Percentiles rank a stretch among this genome's conserved stretches.
These are phyloP conservation scores for Echites panduratus DNA, from an alignment of 257 asterid species.

Conservation along the genomic window DNA sequence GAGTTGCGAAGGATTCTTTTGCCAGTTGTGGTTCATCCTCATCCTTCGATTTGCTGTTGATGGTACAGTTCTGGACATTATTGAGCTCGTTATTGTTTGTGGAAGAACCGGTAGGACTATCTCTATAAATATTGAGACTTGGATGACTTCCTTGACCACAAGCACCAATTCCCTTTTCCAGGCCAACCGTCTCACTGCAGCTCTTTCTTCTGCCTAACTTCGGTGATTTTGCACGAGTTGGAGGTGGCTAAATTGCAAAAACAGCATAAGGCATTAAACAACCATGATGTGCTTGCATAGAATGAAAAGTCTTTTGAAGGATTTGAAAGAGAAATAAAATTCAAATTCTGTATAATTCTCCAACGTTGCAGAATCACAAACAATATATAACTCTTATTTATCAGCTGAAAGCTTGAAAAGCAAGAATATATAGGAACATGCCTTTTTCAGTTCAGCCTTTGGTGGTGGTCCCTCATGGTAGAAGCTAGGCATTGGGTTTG, in stretches of 20 bases:
- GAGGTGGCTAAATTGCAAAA: conserved; percentile 46
- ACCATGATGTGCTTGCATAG: neutral
- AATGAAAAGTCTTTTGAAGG: neutral
- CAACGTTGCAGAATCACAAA: neutral
- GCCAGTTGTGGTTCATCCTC: conserved; percentile 23
- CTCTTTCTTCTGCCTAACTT: conserved; percentile 66
- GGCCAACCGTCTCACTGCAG: conserved; percentile 34
- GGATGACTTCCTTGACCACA: conserved; percentile 29
- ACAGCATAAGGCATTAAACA: conserved; percentile 2
- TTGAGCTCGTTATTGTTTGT: conserved; percentile 25
- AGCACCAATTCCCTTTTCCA: conserved; percentile 24
- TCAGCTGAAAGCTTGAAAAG: conserved; percentile 8
- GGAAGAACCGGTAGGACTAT: conserved; percentile 21
- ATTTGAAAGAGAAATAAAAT: neutral
- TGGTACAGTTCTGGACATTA: conserved; percentile 24
- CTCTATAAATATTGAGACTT: conserved; percentile 34
- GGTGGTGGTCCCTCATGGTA: conserved; percentile 87
- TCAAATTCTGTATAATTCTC: neutral
- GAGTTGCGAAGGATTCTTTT: conserved; percentile 26
- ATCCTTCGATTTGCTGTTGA: conserved; percentile 25
- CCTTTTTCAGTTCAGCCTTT: conserved; percentile 76
- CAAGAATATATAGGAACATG: conserved; percentile 10
- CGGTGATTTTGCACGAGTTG: conserved; percentile 79
- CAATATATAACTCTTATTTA: neutral
- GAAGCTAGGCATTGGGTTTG: conserved; percentile 92